Base-by-base conservation (phyloP, 208 protist species). In the Leishmania martiniquensis region DNA sequence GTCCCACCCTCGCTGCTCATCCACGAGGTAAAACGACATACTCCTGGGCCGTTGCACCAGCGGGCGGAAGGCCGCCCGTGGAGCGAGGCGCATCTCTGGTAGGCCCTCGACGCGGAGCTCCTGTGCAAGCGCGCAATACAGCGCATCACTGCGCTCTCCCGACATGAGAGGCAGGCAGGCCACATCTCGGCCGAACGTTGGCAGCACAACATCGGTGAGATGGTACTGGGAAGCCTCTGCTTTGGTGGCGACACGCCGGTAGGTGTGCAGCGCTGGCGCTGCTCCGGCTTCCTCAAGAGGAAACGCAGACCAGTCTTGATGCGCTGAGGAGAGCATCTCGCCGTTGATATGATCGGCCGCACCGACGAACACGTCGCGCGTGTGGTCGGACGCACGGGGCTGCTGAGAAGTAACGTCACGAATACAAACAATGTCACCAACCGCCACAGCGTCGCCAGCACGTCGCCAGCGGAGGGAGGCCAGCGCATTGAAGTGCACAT, bases 401-500 rank as follows among this genome's bases (percentile, higher is more conserved):
- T 51, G 42, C 22, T 44, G 42, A 47, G 9, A 22, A 9, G 65
- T 49, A 17, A 47, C 10, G 65, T 12, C 42, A 15, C 29, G 65
- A 51, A 86, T 62, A 45, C 85, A 75, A 6, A 96, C 87, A 37
- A 93, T n/a, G 74, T 96, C 92, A 34, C 92, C 92, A 4, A 88
- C 77, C 9, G 45, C 77, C 1, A 96, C 92, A 1, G 59, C 45
- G 65, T 74, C 69, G 5, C 89, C 86, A 54, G 72, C 75, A 37
- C 78, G 71, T 55, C 90, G 73, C 88, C 90, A 93, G 25, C 92
- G 85, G 34, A 95, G 69, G 1, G 93, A 97, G 32, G 91, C 86
- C 57, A 91, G 47, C 4, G 91, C 89, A 82, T 97, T 97, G 81
- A 95, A 97, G 82, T 92, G 85, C 67, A 95, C 90, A 52, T 95